Percentiles rank a stretch among this genome's conserved stretches.
phyloP scores from a whole-genome alignment of 1,284 basidiomycete genomes.

The Porodaedalea pini region DNA sequence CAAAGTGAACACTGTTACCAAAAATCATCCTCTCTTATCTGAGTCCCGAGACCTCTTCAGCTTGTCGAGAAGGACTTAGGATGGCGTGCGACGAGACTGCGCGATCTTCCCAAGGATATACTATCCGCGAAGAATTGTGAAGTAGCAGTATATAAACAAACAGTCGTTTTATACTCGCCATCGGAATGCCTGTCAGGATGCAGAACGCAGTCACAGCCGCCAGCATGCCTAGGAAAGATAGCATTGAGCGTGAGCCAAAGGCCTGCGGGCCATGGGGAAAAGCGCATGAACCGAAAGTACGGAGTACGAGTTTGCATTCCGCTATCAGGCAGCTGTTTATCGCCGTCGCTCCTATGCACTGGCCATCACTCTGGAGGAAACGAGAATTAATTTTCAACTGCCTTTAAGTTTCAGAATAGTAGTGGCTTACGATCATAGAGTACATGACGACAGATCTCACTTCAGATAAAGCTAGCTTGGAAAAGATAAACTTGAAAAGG shows the following conservation, averaged over 20 bases:
- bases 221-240: conserved; percentile 1
- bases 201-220: conserved; percentile 9
- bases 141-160: too few species aligned
- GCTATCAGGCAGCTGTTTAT: conserved; percentile 10
- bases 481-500: neutral
- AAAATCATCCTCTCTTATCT: neutral
- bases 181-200: conserved; percentile 9
- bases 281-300: neutral
- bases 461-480: neutral
- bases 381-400: neutral
- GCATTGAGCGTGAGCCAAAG: neutral
- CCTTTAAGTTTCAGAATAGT: too few species aligned
- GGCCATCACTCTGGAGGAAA: conserved; percentile 15
- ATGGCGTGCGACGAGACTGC: conserved; percentile 3
- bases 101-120: conserved; percentile 10
- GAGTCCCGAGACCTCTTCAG: neutral
- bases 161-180: neutral
- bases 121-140: neutral
- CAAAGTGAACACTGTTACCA: too few species aligned
- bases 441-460: conserved; percentile 23
- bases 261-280: neutral
- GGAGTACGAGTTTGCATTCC: neutral
- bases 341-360: conserved; percentile 21
- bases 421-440: conserved; percentile 19
- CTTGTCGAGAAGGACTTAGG: conserved; percentile 3